Evolutionary conservation across 441 rosid genomes (phyloP).

Genomic region (Jatropha multifida): DNA sequence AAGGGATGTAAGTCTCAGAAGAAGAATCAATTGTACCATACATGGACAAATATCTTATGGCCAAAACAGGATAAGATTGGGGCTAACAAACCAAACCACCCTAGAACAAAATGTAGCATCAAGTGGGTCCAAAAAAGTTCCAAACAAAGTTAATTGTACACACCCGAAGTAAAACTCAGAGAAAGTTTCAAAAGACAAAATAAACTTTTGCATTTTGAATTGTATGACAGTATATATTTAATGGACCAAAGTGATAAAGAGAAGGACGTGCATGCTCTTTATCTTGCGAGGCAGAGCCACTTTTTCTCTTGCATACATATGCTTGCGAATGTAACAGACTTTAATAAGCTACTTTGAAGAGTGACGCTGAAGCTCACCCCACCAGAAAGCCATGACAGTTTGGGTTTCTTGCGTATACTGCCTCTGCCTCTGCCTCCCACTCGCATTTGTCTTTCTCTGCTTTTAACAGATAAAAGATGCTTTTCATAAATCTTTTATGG

Average conservation of each 20-base stretch:
- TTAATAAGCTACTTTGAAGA: conserved; percentile 2
- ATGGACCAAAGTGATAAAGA: background rate
- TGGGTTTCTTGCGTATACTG: background rate
- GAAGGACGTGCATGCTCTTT: no score
- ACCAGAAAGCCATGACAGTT: background rate
- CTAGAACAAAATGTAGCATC: background rate
- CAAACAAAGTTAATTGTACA: background rate
- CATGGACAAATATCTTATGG: background rate
- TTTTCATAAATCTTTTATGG: background rate
- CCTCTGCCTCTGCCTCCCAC: background rate
- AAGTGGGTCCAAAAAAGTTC: background rate
- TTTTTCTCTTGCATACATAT: conserved; percentile 7
- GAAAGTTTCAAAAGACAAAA: background rate
- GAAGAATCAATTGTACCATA: background rate
- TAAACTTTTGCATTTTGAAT: background rate
- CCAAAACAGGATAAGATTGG: background rate
- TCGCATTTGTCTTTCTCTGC: background rate
- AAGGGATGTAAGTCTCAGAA: no score
- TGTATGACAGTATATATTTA: no score
- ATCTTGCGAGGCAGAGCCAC: background rate
- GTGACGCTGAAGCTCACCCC: conserved; percentile 2
- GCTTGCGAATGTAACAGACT: conserved; percentile 5
- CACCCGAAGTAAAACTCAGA: background rate
- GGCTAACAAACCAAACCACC: background rate
- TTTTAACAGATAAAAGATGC: conserved; percentile 1